These are phyloP conservation scores for Adansonia gregorii DNA, from an alignment of 441 rosid species.

Conservation along the genomic window DNA sequence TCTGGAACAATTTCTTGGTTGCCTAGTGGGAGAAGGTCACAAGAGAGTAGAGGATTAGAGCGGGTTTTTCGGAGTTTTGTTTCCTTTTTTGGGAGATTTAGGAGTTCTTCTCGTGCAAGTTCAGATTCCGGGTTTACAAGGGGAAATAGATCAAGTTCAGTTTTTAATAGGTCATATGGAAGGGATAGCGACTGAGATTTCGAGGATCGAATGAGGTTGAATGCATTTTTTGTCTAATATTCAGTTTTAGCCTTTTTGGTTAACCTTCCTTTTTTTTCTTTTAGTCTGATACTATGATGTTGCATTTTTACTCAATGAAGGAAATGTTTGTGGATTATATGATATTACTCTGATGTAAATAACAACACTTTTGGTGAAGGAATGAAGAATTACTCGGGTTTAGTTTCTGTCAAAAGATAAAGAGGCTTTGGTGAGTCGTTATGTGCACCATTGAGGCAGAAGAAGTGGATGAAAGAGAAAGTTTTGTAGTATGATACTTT, in stretches of 20 bases:
- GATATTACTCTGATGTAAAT: constrained; percentile 42
- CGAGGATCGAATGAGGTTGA: constrained; percentile 39
- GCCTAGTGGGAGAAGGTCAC: constrained; percentile 50
- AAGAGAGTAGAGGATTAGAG: constrained; percentile 51
- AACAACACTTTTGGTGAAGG: constrained; percentile 32
- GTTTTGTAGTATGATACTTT: constrained; percentile 27
- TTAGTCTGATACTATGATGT: constrained; percentile 25
- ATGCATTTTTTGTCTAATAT: not conserved
- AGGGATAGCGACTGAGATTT: constrained; percentile 35
- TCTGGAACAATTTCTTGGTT: constrained; percentile 60
- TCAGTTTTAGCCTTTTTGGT: not conserved
- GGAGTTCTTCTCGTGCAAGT: constrained; percentile 33
- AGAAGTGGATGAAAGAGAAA: constrained; percentile 15
- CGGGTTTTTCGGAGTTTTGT: constrained; percentile 48
- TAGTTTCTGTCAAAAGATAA: constrained; percentile 17
- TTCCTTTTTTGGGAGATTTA: constrained; percentile 54
- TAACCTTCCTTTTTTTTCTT: constrained; percentile 15
- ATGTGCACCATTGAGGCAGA: constrained; percentile 12
- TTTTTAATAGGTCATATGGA: constrained; percentile 40
- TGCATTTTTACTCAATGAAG: constrained; percentile 35
- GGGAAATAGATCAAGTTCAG: constrained; percentile 36
- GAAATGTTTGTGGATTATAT: constrained; percentile 39
- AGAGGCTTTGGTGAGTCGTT: constrained; percentile 33
- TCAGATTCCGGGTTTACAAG: constrained; percentile 33
- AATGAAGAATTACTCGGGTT: constrained; percentile 18